Percentiles rank a stretch among this genome's conserved stretches.
phyloP scores from a whole-genome alignment of 1,139 yeast genomes.

The Debaryomycetaceae sp. region DNA sequence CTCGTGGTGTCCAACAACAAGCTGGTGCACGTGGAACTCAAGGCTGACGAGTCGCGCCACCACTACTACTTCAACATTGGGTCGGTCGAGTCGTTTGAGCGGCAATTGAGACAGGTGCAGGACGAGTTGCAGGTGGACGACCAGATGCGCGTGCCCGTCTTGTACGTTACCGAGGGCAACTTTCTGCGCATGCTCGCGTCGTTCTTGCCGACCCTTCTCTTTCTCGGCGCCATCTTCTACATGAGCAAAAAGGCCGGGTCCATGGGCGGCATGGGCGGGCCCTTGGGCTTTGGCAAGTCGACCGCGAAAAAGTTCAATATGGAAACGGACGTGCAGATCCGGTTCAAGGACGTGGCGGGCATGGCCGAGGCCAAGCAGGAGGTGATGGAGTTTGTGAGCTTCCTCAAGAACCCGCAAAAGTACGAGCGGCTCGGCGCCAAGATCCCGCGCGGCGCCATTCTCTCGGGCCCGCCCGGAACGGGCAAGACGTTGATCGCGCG shows the following conservation, averaged over 20 bases:
- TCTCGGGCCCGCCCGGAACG: constrained; percentile 99
- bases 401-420: constrained; percentile 78
- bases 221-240: constrained; percentile 79
- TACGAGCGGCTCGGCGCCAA: constrained; percentile 91
- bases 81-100: constrained; percentile 84
- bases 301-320: constrained; percentile 87
- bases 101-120: constrained; percentile 67
- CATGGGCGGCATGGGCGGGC: constrained; percentile 53
- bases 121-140: constrained; percentile 53
- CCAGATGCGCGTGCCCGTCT: constrained; percentile 69
- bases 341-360: constrained; percentile 93
- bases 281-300: constrained; percentile 72
- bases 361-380: constrained; percentile 97
- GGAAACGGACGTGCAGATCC: constrained; percentile 80
- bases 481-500: constrained; percentile 97
- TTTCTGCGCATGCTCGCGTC: constrained; percentile 54
- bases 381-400: constrained; percentile 93
- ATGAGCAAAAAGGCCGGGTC: constrained; percentile 50
- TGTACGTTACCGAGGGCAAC: constrained; percentile 62
- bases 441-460: constrained; percentile 94
- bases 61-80: constrained; percentile 65
- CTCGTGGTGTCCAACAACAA: constrained; percentile 29
- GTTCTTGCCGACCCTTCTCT: constrained; percentile 70
- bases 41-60: constrained; percentile 25
- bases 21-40: constrained; percentile 28